These are phyloP conservation scores for Boletus pseudo-olivaceus DNA, from an alignment of 768 basidiomycete genomes.

Conservation along the genomic window DNA sequence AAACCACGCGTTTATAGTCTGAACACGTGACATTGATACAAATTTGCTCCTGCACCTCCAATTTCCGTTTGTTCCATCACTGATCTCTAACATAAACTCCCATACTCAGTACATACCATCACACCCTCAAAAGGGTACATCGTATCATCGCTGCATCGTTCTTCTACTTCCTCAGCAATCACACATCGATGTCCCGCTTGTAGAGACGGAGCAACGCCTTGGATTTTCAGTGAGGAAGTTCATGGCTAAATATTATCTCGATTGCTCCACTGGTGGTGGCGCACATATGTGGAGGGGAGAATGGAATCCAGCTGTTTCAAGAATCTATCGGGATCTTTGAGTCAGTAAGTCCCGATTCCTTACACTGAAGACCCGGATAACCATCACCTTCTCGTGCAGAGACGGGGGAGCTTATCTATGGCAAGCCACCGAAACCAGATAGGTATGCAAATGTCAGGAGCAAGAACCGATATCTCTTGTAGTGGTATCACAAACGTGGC, in stretches of 20 bases:
- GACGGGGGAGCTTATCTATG: conserved; percentile 22
- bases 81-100: conserved; percentile 40
- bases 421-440: conserved; percentile 29
- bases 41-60: no score
- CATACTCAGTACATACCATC: conserved; percentile 85
- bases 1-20: conserved; percentile 10
- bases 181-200: conserved; percentile 41
- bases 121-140: conserved; percentile 85
- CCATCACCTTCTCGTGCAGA: conserved; percentile 11
- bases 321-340: conserved; percentile 61
- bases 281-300: conserved; percentile 81
- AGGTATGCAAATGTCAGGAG: conserved; percentile 28
- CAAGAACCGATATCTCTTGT: conserved; percentile 29
- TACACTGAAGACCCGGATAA: neutral
- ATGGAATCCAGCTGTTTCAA: conserved; percentile 64
- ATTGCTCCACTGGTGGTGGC: conserved; percentile 59
- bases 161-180: conserved; percentile 72
- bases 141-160: conserved; percentile 85
- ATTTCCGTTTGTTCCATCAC: conserved; percentile 8
- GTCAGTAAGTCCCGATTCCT: conserved; percentile 49
- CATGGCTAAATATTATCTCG: conserved; percentile 48
- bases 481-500: no score
- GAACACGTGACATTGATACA: conserved; percentile 14
- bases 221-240: conserved; percentile 71
- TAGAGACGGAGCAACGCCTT: conserved; percentile 45